A percentile compares a stretch with the other conserved stretches of the same genome.
Conservation (phyloP, 1,284 basidiomycete species). For the Melampsora americana region DNA sequence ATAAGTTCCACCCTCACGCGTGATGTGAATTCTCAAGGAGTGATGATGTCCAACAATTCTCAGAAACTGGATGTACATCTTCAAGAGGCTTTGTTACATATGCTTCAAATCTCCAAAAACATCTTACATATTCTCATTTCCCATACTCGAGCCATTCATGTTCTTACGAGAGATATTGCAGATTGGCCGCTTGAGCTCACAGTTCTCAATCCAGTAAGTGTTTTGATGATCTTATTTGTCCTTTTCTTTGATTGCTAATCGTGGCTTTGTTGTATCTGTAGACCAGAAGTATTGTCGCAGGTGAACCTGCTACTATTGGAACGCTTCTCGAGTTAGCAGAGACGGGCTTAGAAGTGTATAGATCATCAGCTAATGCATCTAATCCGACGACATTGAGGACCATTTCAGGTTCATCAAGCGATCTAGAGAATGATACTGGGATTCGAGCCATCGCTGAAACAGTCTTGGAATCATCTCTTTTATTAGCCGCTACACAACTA, state of each 20-base stretch:
- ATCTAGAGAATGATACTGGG: background rate
- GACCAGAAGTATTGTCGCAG: slow-evolving; percentile 38
- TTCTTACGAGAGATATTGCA: slow-evolving; percentile 34
- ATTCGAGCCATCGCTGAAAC: background rate
- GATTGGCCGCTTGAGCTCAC: slow-evolving; percentile 39
- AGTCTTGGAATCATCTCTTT: slow-evolving; percentile 31
- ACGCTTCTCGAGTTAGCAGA: slow-evolving; percentile 41
- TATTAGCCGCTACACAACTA: slow-evolving; percentile 30
- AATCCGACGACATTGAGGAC: background rate
- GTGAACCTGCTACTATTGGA: slow-evolving; percentile 38
- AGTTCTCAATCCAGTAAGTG: slow-evolving; percentile 39
- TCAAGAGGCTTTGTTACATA: slow-evolving; percentile 42
- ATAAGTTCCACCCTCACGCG: slow-evolving; percentile 23
- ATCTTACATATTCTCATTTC: slow-evolving; percentile 38
- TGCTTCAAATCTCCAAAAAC: slow-evolving; percentile 40
- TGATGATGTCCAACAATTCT: slow-evolving; percentile 18
- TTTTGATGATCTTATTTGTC: background rate
- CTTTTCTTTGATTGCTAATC: background rate
- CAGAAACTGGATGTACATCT: slow-evolving; percentile 26
- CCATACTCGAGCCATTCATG: slow-evolving; percentile 36
- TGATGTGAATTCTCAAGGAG: slow-evolving; percentile 10
- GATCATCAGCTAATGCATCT: slow-evolving; percentile 21
- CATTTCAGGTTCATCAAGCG: slow-evolving; percentile 12
- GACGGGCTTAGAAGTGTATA: slow-evolving; percentile 34
- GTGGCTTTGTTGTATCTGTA: slow-evolving; percentile 9